These are phyloP conservation scores for Mycena sanguinolenta DNA, from an alignment of 768 basidiomycete genomes.

Conservation along the genomic window DNA sequence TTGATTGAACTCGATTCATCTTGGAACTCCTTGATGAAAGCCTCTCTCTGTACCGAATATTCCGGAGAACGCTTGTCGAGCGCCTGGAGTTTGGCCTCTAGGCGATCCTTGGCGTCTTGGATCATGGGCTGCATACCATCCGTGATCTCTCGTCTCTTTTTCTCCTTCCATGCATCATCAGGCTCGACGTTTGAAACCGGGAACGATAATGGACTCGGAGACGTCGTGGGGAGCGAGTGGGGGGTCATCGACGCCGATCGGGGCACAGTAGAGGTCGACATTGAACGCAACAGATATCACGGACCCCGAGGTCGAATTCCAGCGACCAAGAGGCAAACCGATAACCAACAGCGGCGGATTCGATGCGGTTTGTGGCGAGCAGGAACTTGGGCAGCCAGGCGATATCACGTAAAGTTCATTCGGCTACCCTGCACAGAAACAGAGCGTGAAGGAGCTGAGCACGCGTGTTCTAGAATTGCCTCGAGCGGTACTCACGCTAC, in stretches of 20 bases:
- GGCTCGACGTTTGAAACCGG: constrained; percentile 57
- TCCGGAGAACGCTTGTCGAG: neutral
- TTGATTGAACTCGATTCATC: neutral
- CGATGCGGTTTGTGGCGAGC: constrained; percentile 34
- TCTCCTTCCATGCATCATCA: constrained; percentile 67
- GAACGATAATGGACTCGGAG: constrained; percentile 9
- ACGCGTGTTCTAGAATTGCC: constrained; percentile 20
- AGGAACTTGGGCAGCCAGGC: constrained; percentile 29
- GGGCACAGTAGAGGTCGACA: constrained; percentile 20
- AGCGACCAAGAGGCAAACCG: constrained; percentile 7
- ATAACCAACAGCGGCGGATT: constrained; percentile 25
- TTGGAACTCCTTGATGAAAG: neutral
- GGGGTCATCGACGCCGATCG: constrained; percentile 34
- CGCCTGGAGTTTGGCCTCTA: constrained; percentile 53
- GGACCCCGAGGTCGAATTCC: constrained; percentile 9
- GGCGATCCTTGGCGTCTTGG: constrained; percentile 73
- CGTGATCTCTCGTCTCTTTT: constrained; percentile 63
- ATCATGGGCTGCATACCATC: constrained; percentile 57
- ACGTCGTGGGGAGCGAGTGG: neutral
- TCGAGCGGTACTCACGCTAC: constrained; percentile 22
- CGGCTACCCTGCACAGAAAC: constrained; percentile 22
- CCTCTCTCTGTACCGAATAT: neutral
- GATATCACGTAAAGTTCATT: constrained; percentile 36
- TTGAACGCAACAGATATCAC: constrained; percentile 8
- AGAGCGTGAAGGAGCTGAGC: constrained; percentile 10